Conservation (phyloP, 306 rosid genomes). For the Neltuma alba region DNA sequence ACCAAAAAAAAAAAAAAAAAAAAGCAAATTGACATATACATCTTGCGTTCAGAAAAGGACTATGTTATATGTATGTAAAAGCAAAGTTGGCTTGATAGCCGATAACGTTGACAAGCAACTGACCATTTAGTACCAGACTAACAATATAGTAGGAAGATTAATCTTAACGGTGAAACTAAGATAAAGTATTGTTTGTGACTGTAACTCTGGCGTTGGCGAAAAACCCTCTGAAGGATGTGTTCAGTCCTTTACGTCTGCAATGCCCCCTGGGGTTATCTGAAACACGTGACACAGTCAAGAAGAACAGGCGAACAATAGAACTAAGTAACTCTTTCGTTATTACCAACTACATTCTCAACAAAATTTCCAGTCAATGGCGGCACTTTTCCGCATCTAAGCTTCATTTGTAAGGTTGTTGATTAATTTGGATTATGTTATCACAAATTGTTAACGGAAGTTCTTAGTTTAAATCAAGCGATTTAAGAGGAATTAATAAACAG, state of each 20-base stretch:
- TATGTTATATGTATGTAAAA: conserved; percentile 18
- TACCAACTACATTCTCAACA: conserved; percentile 7
- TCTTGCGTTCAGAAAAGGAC: background rate
- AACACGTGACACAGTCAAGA: conserved; percentile 70
- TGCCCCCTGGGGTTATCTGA: conserved; percentile 95
- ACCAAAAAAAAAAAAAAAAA: background rate
- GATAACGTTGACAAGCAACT: conserved; percentile 9
- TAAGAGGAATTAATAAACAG: conserved; percentile 20
- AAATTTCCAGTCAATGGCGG: background rate
- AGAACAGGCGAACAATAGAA: conserved; percentile 34
- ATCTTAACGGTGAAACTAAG: conserved; percentile 32
- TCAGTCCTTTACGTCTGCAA: conserved; percentile 91
- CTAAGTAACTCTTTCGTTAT: background rate
- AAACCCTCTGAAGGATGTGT: conserved; percentile 7
- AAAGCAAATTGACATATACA: background rate
- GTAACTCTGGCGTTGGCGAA: background rate
- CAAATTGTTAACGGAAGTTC: background rate
- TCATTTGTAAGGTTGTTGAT: background rate
- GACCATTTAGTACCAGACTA: conserved; percentile 19
- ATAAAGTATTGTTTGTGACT: conserved; percentile 2
- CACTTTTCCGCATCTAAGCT: conserved; percentile 3
- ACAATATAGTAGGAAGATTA: conserved; percentile 40
- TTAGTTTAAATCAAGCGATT: conserved; percentile 1
- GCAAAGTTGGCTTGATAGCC: background rate
- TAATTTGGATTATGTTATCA: conserved; percentile 10